Conservation (phyloP, 352 stramenopile species). For the Pythium catenulatum region DNA sequence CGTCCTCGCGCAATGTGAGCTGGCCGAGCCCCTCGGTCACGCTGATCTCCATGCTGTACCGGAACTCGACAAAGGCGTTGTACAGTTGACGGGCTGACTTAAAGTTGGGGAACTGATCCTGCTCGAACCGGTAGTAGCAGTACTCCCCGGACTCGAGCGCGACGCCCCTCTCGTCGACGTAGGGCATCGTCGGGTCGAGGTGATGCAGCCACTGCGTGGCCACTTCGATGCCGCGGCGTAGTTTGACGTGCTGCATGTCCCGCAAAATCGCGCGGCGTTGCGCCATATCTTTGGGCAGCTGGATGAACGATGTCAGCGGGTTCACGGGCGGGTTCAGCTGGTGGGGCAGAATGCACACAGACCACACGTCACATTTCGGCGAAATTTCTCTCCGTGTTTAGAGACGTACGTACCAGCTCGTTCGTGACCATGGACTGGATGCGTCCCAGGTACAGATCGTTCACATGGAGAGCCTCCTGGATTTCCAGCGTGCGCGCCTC, state of each 20-base stretch:
- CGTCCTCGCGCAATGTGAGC: slow-evolving; percentile 73
- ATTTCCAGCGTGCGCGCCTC: not conserved
- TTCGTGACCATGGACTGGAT: slow-evolving; percentile 33
- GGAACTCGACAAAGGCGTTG: slow-evolving; percentile 69
- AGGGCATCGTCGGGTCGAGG: slow-evolving; percentile 6
- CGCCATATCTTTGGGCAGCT: slow-evolving; percentile 6
- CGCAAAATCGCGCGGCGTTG: slow-evolving; percentile 20
- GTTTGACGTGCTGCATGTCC: slow-evolving; percentile 68
- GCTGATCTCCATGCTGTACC: slow-evolving; percentile 78
- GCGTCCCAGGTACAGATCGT: not conserved
- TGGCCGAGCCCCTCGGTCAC: slow-evolving; percentile 75
- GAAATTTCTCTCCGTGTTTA: too few species aligned
- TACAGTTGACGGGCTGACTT: slow-evolving; percentile 71
- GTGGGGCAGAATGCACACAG: not conserved
- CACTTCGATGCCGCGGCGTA: slow-evolving; percentile 55
- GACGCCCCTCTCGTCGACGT: slow-evolving; percentile 36
- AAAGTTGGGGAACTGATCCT: slow-evolving; percentile 68
- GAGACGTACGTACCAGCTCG: slow-evolving; percentile 4
- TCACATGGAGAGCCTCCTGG: slow-evolving; percentile 27
- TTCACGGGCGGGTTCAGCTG: slow-evolving; percentile 16
- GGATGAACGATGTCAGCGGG: slow-evolving; percentile 41
- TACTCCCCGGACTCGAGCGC: slow-evolving; percentile 11
- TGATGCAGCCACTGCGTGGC: not conserved
- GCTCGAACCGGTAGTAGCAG: slow-evolving; percentile 28
- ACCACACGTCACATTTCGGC: too few species aligned